Evolutionary conservation across 2,329 filamentous ascomycete genomes (phyloP).

Genomic region (Penicillium sp.): DNA sequence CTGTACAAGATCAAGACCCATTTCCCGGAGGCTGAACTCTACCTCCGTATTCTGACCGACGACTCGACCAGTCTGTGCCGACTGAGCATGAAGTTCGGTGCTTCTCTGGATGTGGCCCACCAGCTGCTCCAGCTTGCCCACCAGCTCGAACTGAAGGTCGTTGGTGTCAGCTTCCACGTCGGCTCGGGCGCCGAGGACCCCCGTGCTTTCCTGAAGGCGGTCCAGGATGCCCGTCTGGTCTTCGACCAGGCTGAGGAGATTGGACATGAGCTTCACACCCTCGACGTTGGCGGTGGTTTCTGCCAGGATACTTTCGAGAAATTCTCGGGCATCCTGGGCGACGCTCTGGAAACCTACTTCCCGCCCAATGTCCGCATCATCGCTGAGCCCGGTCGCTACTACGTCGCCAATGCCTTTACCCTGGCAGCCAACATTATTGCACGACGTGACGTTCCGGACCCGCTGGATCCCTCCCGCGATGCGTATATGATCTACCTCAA

Average conservation of each 20-base stretch:
- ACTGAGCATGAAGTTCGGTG: slow-evolving; percentile 96
- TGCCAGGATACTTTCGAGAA: slow-evolving; percentile 85
- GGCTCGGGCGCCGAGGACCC: slow-evolving; percentile 95
- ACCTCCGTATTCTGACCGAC: slow-evolving; percentile 91
- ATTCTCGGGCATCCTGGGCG: slow-evolving; percentile 79
- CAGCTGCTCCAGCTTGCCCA: slow-evolving; percentile 77
- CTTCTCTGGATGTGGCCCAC: slow-evolving; percentile 77
- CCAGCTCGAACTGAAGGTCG: slow-evolving; percentile 81
- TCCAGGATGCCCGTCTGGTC: slow-evolving; percentile 81
- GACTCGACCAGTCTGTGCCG: slow-evolving; percentile 93
- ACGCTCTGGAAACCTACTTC: slow-evolving; percentile 84
- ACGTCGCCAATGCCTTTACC: slow-evolving; percentile 89
- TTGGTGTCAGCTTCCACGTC: slow-evolving; percentile 97
- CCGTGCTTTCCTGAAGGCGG: slow-evolving; percentile 85
- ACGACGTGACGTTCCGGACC: slow-evolving; percentile 80
- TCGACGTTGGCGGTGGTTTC: slow-evolving; percentile 95
- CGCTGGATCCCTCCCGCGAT: slow-evolving; percentile 44
- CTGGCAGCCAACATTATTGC: slow-evolving; percentile 95
- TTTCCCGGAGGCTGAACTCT: slow-evolving; percentile 85
- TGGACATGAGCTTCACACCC: slow-evolving; percentile 78
- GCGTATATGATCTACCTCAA: slow-evolving; percentile 98
- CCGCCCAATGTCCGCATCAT: slow-evolving; percentile 82
- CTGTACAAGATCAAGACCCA: slow-evolving; percentile 95
- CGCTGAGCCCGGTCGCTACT: slow-evolving; percentile 94
- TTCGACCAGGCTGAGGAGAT: slow-evolving; percentile 79